Evolutionary conservation across 2,329 filamentous ascomycete species (phyloP).

Genomic region (Magnaporthiopsis incrustans): DNA sequence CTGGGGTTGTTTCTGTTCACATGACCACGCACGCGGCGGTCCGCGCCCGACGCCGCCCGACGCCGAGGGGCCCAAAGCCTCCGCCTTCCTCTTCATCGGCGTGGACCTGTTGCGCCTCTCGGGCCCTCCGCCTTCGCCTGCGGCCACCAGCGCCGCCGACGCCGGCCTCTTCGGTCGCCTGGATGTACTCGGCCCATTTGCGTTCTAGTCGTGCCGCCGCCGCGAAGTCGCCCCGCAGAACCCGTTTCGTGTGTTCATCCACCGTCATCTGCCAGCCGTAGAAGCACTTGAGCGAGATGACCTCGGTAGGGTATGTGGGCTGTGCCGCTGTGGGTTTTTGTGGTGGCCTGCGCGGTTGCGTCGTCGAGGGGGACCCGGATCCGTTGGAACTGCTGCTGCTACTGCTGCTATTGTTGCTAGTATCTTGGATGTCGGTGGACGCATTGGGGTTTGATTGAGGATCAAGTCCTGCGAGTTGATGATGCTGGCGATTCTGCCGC

Average conservation of each 20-base stretch:
- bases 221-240: conserved; percentile 66
- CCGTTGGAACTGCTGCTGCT: background rate
- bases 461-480: background rate
- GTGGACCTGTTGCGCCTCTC: conserved; percentile 74
- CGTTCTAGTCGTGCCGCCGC: conserved; percentile 73
- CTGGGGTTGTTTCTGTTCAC: conserved; percentile 8
- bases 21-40: conserved; percentile 18
- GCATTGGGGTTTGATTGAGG: background rate
- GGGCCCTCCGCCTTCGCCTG: conserved; percentile 61
- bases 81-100: conserved; percentile 71
- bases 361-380: conserved; percentile 16
- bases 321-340: conserved; percentile 12
- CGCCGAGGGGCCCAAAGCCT: conserved; percentile 43
- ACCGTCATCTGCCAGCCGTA: conserved; percentile 94
- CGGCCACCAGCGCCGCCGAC: conserved; percentile 57
- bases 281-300: conserved; percentile 86
- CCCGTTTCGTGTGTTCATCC: conserved; percentile 83
- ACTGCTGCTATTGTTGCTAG: background rate
- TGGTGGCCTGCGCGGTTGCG: conserved; percentile 13
- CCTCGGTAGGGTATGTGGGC: conserved; percentile 61
- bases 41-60: conserved; percentile 14
- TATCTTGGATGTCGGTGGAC: conserved; percentile 1
- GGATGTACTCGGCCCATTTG: conserved; percentile 94
- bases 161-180: conserved; percentile 77
- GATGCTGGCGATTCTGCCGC: background rate